Evolutionary conservation across 106 monocot species (phyloP).

Genomic region (Apostasia shenzhenica): DNA sequence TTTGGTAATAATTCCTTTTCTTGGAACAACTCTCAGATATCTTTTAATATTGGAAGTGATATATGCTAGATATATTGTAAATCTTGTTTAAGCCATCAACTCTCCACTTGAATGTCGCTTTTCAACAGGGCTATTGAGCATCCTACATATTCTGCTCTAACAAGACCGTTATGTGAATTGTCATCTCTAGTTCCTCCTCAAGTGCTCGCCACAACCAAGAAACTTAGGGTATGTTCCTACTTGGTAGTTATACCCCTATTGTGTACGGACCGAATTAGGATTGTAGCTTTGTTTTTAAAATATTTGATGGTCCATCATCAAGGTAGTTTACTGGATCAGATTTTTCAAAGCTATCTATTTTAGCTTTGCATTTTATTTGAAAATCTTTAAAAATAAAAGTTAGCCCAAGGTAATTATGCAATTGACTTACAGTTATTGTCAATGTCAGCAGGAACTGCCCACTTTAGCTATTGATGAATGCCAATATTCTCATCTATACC

Average conservation of each 20-base stretch:
- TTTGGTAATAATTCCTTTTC: conserved; percentile 53
- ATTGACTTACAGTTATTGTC: too few relatives aligned
- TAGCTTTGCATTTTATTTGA: too few relatives aligned
- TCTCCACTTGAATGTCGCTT: conserved; percentile 5
- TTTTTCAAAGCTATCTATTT: too few relatives aligned
- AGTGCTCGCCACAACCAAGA: conserved; percentile 81
- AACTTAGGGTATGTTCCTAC: conserved; percentile 70
- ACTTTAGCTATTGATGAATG: too few relatives aligned
- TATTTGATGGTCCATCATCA: too few relatives aligned
- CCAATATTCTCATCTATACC: too few relatives aligned
- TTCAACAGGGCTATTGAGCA: conserved; percentile 93
- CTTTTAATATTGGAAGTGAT: background rate
- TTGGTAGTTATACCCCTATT: background rate
- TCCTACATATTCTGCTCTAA: conserved; percentile 95
- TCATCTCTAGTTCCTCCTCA: conserved; percentile 98
- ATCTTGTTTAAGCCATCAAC: background rate
- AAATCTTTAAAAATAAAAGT: too few relatives aligned
- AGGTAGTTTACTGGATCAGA: too few relatives aligned
- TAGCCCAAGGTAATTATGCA: too few relatives aligned
- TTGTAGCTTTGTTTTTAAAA: too few relatives aligned
- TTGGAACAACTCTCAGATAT: background rate
- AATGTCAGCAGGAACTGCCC: too few relatives aligned
- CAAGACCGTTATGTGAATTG: conserved; percentile 91
- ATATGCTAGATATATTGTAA: background rate
- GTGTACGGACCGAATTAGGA: too few relatives aligned